Conservation (phyloP, 331 rosid species). For the Quercus phellos region DNA sequence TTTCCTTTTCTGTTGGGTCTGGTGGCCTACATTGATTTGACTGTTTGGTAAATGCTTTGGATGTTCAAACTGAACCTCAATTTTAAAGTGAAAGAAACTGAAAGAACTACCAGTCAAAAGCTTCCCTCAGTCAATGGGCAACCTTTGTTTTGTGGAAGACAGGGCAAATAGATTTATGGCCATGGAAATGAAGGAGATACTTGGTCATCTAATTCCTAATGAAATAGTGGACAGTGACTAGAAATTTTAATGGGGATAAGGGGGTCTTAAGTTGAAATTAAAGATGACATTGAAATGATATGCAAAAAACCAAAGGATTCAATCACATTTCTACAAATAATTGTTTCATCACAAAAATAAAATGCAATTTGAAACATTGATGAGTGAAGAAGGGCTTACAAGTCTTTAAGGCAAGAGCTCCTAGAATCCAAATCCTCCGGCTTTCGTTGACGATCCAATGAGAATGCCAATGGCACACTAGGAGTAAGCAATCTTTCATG, state of each 20-base stretch:
- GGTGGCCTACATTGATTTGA: conserved; percentile 12
- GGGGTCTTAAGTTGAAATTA: too few species aligned
- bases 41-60: conserved; percentile 25
- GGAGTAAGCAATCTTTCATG: conserved; percentile 6
- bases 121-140: neutral
- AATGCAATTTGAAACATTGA: neutral
- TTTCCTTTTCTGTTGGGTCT: neutral
- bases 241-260: too few species aligned
- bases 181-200: neutral
- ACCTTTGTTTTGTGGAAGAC: neutral
- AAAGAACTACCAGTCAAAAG: conserved; percentile 46
- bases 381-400: conserved; percentile 46
- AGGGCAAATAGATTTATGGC: neutral
- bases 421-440: conserved; percentile 28
- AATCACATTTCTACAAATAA: too few species aligned
- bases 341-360: too few species aligned
- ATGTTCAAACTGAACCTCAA: neutral
- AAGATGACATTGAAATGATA: too few species aligned
- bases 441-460: conserved; percentile 38
- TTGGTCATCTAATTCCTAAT: neutral
- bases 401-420: conserved; percentile 49
- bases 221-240: too few species aligned
- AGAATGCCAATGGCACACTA: conserved; percentile 31
- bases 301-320: too few species aligned
- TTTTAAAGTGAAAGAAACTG: conserved; percentile 1